phyloP scores from a whole-genome alignment of 768 basidiomycete genomes.

The Pluteus cervinus region DNA sequence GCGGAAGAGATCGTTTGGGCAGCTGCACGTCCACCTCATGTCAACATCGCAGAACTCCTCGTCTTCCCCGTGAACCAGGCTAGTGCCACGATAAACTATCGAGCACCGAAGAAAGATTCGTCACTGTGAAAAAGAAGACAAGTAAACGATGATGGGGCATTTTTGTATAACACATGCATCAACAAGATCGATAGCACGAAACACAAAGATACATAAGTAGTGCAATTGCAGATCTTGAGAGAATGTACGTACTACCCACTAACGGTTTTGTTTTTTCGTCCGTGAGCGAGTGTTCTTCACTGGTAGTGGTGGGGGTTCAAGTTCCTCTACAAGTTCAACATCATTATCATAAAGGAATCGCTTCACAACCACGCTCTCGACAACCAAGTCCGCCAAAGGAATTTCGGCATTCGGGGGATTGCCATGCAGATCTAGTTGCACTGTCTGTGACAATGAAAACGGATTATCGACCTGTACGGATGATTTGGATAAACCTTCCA shows the following conservation, averaged over 20 bases:
- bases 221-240: constrained; percentile 1
- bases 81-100: constrained; percentile 55
- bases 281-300: constrained; percentile 54
- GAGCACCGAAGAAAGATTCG: constrained; percentile 31
- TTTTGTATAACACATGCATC: not conserved
- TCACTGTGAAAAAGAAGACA: constrained; percentile 11
- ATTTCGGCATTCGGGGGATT: constrained; percentile 56
- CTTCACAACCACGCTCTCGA: constrained; percentile 67
- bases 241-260: not conserved
- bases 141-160: constrained; percentile 4
- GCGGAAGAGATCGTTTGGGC: constrained; percentile 99
- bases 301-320: constrained; percentile 19
- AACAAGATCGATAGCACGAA: not conserved
- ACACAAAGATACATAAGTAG: not conserved
- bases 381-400: constrained; percentile 50
- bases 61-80: constrained; percentile 82
- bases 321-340: constrained; percentile 26
- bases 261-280: constrained; percentile 37
- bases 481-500: constrained; percentile 7
- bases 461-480: not conserved
- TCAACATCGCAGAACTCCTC: constrained; percentile 81
- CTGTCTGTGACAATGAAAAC: constrained; percentile 31
- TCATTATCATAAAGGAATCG: constrained; percentile 81
- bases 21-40: constrained; percentile 85
- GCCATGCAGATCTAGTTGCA: constrained; percentile 65